phyloP scores from a whole-genome alignment of 495 filamentous ascomycete genomes.

The Daldinia vernicosa region DNA sequence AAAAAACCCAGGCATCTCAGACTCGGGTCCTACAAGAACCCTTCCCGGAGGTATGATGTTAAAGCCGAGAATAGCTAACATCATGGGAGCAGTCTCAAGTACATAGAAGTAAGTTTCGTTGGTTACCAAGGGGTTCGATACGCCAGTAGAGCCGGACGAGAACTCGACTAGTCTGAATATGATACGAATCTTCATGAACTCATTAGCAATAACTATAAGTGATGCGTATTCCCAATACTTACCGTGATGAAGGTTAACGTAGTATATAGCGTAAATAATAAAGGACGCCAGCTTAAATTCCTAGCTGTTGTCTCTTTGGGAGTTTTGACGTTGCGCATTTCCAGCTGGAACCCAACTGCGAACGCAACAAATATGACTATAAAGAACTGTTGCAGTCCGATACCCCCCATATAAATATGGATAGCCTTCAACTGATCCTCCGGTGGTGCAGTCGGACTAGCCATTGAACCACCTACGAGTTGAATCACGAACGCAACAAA shows the following conservation, averaged over 20 bases:
- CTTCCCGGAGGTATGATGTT: slow-evolving; percentile 63
- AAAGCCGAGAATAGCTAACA: slow-evolving; percentile 56
- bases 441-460: slow-evolving; percentile 29
- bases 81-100: slow-evolving; percentile 63
- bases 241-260: slow-evolving; percentile 55
- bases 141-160: slow-evolving; percentile 50
- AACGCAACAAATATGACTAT: slow-evolving; percentile 56
- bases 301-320: slow-evolving; percentile 29
- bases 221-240: slow-evolving; percentile 17
- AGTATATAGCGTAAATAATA: slow-evolving; percentile 56
- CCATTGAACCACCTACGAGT: slow-evolving; percentile 57
- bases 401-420: slow-evolving; percentile 63
- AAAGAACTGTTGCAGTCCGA: slow-evolving; percentile 60
- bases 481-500: slow-evolving; percentile 69
- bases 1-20: slow-evolving; percentile 45
- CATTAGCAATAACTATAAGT: slow-evolving; percentile 11
- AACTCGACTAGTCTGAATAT: slow-evolving; percentile 66
- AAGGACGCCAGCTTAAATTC: slow-evolving; percentile 47
- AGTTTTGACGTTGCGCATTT: slow-evolving; percentile 25
- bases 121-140: slow-evolving; percentile 55
- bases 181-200: slow-evolving; percentile 56
- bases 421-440: slow-evolving; percentile 48
- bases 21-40: slow-evolving; percentile 55
- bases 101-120: slow-evolving; percentile 62
- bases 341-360: slow-evolving; percentile 54